Conservation (phyloP, 1,139 yeast species). For the Hemisphaericaspora subhashii region DNA sequence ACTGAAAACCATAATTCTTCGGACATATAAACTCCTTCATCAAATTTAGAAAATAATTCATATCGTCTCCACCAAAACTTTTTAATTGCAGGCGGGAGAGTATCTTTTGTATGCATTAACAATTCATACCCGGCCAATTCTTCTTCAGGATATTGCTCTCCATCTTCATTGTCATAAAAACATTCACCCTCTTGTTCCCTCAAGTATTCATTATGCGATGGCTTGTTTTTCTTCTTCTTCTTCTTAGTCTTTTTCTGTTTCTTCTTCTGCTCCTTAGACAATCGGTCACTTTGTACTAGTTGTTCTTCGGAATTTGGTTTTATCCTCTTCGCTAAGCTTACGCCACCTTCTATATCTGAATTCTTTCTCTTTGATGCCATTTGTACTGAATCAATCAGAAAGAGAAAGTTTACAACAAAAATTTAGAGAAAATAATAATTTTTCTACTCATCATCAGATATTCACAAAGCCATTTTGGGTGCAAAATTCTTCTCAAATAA, state of each 20-base stretch:
- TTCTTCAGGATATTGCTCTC: conserved; percentile 5
- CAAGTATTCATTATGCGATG: not conserved
- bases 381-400: too few relatives aligned
- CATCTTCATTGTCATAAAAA: conserved; percentile 15
- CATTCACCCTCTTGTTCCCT: conserved; percentile 2
- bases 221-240: conserved; percentile 2
- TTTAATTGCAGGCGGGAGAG: conserved; percentile 42
- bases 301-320: not conserved
- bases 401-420: too few relatives aligned
- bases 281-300: not conserved
- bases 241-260: conserved; percentile 7
- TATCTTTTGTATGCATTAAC: conserved; percentile 37
- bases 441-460: not conserved
- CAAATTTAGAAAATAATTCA: conserved; percentile 56
- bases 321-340: not conserved
- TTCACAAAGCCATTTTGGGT: not conserved
- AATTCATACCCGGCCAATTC: conserved; percentile 23
- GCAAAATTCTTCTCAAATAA: not conserved
- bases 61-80: conserved; percentile 66
- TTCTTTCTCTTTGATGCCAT: conserved; percentile 1
- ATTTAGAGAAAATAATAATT: not conserved
- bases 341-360: not conserved
- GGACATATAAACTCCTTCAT: conserved; percentile 72
- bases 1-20: conserved; percentile 88
- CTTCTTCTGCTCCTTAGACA: conserved; percentile 8